phyloP scores from a whole-genome alignment of 2,329 filamentous ascomycete genomes.

The Teratosphaeria pseudoeucalypti region DNA sequence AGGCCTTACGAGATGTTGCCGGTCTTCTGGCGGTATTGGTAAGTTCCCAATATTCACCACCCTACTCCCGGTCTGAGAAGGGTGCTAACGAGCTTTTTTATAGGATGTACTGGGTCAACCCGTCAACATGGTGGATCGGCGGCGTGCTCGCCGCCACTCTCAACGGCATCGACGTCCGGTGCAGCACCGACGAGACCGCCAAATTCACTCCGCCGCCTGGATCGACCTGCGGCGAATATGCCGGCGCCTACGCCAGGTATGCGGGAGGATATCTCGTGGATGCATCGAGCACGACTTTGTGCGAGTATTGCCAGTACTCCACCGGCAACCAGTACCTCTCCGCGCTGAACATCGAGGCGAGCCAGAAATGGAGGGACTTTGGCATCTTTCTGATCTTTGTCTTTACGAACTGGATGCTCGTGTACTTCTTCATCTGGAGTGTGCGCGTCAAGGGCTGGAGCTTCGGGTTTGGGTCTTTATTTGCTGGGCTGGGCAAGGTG shows the following conservation, averaged over 20 bases:
- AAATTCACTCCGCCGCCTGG: slow-evolving; percentile 56
- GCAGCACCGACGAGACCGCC: slow-evolving; percentile 46
- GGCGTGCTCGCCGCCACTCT: slow-evolving; percentile 58
- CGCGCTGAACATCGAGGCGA: slow-evolving; percentile 43
- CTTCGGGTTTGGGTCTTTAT: slow-evolving; percentile 55
- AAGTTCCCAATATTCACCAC: neutral
- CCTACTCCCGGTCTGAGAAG: neutral
- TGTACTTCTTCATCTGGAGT: slow-evolving; percentile 63
- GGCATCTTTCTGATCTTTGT: slow-evolving; percentile 64
- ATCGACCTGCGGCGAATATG: slow-evolving; percentile 56
- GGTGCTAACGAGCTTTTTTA: neutral
- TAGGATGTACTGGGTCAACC: slow-evolving; percentile 53
- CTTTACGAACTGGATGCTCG: slow-evolving; percentile 58
- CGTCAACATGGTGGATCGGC: slow-evolving; percentile 61
- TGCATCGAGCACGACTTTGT: slow-evolving; percentile 45
- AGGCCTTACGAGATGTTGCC: slow-evolving; percentile 55
- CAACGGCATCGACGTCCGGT: slow-evolving; percentile 35
- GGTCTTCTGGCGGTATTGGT: slow-evolving; percentile 63
- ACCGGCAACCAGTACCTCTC: slow-evolving; percentile 57
- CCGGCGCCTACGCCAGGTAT: slow-evolving; percentile 45
- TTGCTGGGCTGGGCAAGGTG: slow-evolving; percentile 37
- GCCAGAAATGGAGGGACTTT: slow-evolving; percentile 62
- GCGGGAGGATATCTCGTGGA: slow-evolving; percentile 56
- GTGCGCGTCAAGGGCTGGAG: slow-evolving; percentile 60
- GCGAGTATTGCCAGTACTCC: slow-evolving; percentile 60